A percentile compares a stretch with the other conserved stretches of the same genome.
phyloP scores from a whole-genome alignment of 2,329 filamentous ascomycete species.

The Ophidiomyces ophidiicola region DNA sequence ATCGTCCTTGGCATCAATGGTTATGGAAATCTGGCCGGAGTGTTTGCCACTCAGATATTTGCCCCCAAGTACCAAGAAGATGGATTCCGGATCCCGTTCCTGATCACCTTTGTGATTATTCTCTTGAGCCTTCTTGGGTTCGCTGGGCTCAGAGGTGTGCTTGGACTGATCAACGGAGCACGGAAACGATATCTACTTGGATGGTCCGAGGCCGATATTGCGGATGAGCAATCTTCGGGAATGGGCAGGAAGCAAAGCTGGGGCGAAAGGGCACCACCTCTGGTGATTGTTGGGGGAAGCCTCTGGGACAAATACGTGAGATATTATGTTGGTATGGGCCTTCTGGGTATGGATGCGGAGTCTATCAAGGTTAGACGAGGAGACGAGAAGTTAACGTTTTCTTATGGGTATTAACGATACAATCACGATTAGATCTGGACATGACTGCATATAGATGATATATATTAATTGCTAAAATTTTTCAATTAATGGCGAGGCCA shows the following conservation, averaged over 20 bases:
- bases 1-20: slow-evolving; percentile 45
- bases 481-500: no score
- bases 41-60: slow-evolving; percentile 40
- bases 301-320: slow-evolving; percentile 15
- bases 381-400: slow-evolving; percentile 16
- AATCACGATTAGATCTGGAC: background rate
- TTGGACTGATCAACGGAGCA: slow-evolving; percentile 13
- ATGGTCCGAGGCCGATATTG: slow-evolving; percentile 7
- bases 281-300: slow-evolving; percentile 14
- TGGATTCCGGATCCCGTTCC: slow-evolving; percentile 14
- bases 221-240: slow-evolving; percentile 10
- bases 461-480: no score
- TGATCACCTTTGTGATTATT: slow-evolving; percentile 14
- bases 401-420: slow-evolving; percentile 11
- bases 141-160: slow-evolving; percentile 6
- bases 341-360: slow-evolving; percentile 13
- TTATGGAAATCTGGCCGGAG: slow-evolving; percentile 40
- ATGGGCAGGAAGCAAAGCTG: slow-evolving; percentile 1
- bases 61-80: slow-evolving; percentile 13
- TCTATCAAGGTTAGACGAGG: slow-evolving; percentile 12
- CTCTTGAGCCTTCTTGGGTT: slow-evolving; percentile 15
- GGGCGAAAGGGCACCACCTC: slow-evolving; percentile 7
- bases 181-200: slow-evolving; percentile 5
- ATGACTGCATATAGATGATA: no score
- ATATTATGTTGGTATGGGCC: slow-evolving; percentile 14